phyloP scores from a whole-genome alignment of 768 basidiomycete species.

The Podaxis sp. region DNA sequence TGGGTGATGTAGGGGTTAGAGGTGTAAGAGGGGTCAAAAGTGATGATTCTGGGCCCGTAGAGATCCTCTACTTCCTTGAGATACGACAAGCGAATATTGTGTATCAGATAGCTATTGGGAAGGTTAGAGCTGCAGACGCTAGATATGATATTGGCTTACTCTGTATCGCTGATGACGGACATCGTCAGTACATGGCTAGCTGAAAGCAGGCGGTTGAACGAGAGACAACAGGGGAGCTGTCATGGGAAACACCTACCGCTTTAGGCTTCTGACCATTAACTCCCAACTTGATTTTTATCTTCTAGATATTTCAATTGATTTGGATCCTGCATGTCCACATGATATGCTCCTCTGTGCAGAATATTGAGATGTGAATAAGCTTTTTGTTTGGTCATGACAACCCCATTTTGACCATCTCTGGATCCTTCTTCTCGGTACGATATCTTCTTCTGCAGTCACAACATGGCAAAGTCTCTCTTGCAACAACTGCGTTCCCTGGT shows the following conservation, averaged over 20 bases:
- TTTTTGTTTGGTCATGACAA: not conserved
- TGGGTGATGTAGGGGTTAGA: constrained; percentile 83
- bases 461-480: constrained; percentile 19
- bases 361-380: too few species aligned
- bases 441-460: not conserved
- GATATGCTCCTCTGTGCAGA: too few species aligned
- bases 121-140: not conserved
- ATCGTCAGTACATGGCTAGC: constrained; percentile 23
- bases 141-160: constrained; percentile 29
- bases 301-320: too few species aligned
- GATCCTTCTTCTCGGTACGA: constrained; percentile 15
- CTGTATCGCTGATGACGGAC: constrained; percentile 64
- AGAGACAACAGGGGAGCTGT: not conserved
- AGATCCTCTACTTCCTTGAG: constrained; percentile 87
- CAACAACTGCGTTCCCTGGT: constrained; percentile 29
- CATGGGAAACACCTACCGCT: not conserved
- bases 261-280: not conserved
- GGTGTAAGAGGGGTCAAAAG: constrained; percentile 71
- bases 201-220: not conserved
- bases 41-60: constrained; percentile 77
- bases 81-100: constrained; percentile 80
- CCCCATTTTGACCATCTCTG: not conserved
- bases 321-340: too few species aligned
- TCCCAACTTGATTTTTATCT: too few species aligned
- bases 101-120: constrained; percentile 60